Percentiles rank a stretch among this genome's conserved stretches.
Evolutionary conservation across 2,329 filamentous ascomycete species (phyloP).

Genomic region (Chaetomium sp.): DNA sequence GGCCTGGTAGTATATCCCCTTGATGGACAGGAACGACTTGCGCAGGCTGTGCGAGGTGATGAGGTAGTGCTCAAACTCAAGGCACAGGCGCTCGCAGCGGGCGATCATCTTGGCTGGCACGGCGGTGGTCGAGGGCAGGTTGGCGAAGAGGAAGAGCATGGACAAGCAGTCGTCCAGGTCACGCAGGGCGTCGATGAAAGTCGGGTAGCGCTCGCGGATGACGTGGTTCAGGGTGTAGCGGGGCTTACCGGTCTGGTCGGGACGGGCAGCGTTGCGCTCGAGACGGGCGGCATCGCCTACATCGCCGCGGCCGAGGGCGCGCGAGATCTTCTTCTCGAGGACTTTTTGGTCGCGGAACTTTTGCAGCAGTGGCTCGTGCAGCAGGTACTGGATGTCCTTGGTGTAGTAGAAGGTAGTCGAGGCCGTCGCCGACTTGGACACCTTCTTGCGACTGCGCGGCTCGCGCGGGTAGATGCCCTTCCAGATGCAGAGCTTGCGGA

Average conservation of each 20-base stretch:
- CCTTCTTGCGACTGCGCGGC: conserved; percentile 95
- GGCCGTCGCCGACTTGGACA: conserved; percentile 79
- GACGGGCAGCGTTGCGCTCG: conserved; percentile 76
- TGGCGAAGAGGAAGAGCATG: conserved; percentile 96
- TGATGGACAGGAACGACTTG: conserved; percentile 97
- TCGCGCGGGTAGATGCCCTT: conserved; percentile 98
- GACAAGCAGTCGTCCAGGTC: conserved; percentile 95
- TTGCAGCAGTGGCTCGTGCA: conserved; percentile 87
- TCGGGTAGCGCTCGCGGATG: conserved; percentile 95
- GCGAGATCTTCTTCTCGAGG: conserved; percentile 94
- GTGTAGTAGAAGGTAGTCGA: conserved; percentile 88
- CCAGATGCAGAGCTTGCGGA: conserved; percentile 98
- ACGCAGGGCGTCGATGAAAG: conserved; percentile 86
- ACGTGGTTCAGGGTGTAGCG: conserved; percentile 92
- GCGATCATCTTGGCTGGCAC: conserved; percentile 95
- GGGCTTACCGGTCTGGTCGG: conserved; percentile 86
- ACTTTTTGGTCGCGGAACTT: conserved; percentile 98
- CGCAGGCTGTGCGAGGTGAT: conserved; percentile 86
- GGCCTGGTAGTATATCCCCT: conserved; percentile 98
- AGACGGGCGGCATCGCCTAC: conserved; percentile 79
- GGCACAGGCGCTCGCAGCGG: conserved; percentile 83
- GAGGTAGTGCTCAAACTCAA: conserved; percentile 97
- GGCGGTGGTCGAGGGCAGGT: conserved; percentile 80
- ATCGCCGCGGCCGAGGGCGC: conserved; percentile 86
- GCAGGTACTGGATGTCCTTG: conserved; percentile 96